These are phyloP conservation scores for Debaryomyces coudertii DNA, from an alignment of 1,139 yeast genomes.

Conservation along the genomic window DNA sequence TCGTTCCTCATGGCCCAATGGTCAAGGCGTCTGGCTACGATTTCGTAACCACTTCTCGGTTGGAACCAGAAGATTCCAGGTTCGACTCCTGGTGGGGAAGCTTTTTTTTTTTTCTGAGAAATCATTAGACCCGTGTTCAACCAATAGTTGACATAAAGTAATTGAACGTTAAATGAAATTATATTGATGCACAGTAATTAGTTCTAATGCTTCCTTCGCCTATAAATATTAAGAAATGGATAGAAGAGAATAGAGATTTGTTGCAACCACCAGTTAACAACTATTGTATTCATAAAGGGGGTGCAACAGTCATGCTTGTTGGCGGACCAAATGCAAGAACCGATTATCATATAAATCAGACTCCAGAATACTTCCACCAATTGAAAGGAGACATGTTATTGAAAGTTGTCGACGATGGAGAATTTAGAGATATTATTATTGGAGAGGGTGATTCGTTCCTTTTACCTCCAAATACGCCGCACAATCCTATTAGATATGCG, in stretches of 20 bases:
- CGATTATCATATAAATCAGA: constrained; percentile 90
- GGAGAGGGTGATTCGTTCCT: constrained; percentile 86
- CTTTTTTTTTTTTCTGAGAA: constrained; percentile 40
- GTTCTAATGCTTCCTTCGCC: constrained; percentile 63
- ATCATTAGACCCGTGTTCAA: background rate
- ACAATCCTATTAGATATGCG: constrained; percentile 85
- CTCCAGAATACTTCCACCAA: constrained; percentile 93
- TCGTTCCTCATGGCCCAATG: constrained; percentile 89
- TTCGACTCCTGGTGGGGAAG: constrained; percentile 97
- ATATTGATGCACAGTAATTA: background rate
- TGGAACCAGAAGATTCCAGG: constrained; percentile 89
- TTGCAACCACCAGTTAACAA: constrained; percentile 93
- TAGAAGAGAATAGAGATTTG: constrained; percentile 70
- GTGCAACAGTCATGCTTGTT: constrained; percentile 90
- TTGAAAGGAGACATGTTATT: constrained; percentile 84
- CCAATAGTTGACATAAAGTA: background rate
- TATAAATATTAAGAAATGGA: constrained; percentile 79
- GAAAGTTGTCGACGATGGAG: constrained; percentile 78
- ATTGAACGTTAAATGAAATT: background rate
- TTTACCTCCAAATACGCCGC: constrained; percentile 84
- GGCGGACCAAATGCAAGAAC: constrained; percentile 96
- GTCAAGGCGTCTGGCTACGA: constrained; percentile 94
- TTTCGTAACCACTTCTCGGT: constrained; percentile 50
- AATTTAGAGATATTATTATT: constrained; percentile 73
- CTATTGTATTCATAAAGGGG: constrained; percentile 86